Base-by-base conservation (phyloP, 257 asterid genomes). In the Capsicum pubescens region DNA sequence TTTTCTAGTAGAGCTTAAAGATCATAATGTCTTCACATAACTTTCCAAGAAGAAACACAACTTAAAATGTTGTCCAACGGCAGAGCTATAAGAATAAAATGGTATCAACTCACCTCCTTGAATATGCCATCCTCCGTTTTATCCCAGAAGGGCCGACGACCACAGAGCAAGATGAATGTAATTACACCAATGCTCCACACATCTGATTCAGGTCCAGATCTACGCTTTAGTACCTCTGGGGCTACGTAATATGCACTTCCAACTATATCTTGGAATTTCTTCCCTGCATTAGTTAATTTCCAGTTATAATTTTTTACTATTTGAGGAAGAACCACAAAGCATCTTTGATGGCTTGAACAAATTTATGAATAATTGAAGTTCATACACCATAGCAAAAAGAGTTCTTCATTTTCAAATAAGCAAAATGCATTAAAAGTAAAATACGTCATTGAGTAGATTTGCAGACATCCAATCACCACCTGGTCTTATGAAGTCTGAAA, bases 181-280 rank as follows among this genome's bases (percentile, higher is more conserved):
- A 93, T 92, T 52, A 93, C 97, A 76, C 97, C 97, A 54, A 93
- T 89, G 59, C 97, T 93, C 97, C 97, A 93, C 87, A 93, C 93
- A 87, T 93, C 97, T 7, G 97, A 95, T 87, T 93, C 97, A 7
- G 93, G 91, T 26, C 95, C 97, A 9, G 97, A 93, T 87, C 91
- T 85, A 83, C 93, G 97, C 87, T 86, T 86, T 80, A 93, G 82
- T 26, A 93, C 97, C 85, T 93, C 97, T 4, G 97, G 97, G 6
- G 97, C 97, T 77, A 93, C 97, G 32, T 92, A 93, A 86, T 92
- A 93, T 69, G 96, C 96, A 85, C 97, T 93, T 44, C 97, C 97
- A 67, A 93, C 97, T 59, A 93, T 93, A 88, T 92, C 97, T 48
- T 89, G 91, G 87, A 93, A 88, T 82, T 93, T 89, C 91, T 92